Evolutionary conservation across 1,284 basidiomycete species (phyloP).

Genomic region (Apiotrichum sp.): DNA sequence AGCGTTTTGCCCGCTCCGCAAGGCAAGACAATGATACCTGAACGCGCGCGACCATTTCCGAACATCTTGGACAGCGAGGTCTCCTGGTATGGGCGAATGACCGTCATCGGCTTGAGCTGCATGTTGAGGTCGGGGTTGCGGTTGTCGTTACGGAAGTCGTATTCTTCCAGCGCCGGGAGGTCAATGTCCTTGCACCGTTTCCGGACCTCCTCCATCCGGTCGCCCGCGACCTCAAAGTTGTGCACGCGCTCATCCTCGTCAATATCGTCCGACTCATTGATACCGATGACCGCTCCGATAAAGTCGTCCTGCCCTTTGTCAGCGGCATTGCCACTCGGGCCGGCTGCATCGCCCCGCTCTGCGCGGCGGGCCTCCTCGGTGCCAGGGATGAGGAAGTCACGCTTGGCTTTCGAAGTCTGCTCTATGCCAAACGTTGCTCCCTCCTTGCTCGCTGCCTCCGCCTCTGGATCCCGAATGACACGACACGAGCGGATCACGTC

Average conservation of each 20-base stretch:
- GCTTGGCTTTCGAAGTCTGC: slow-evolving; percentile 66
- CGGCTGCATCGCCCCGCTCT: slow-evolving; percentile 22
- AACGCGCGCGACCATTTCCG: slow-evolving; percentile 92
- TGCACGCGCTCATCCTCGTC: slow-evolving; percentile 95
- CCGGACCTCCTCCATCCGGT: slow-evolving; percentile 88
- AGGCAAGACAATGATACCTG: slow-evolving; percentile 96
- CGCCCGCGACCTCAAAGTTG: slow-evolving; percentile 86
- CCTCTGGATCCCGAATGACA: slow-evolving; percentile 31
- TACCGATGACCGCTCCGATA: slow-evolving; percentile 77
- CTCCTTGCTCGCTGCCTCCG: slow-evolving; percentile 16
- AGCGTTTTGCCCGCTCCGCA: slow-evolving; percentile 99
- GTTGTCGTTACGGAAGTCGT: slow-evolving; percentile 94
- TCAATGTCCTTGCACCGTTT: slow-evolving; percentile 89
- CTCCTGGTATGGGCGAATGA: slow-evolving; percentile 94
- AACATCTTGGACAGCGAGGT: slow-evolving; percentile 98
- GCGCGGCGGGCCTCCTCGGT: slow-evolving; percentile 49
- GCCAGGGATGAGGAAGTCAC: slow-evolving; percentile 76
- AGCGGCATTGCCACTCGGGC: background rate
- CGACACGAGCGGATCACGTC: slow-evolving; percentile 55
- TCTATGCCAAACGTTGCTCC: slow-evolving; percentile 70
- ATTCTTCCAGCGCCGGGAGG: slow-evolving; percentile 94
- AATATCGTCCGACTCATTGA: slow-evolving; percentile 80
- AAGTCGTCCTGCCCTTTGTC: slow-evolving; percentile 39
- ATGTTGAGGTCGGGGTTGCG: slow-evolving; percentile 92
- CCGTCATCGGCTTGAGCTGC: slow-evolving; percentile 90